Base-by-base conservation (phyloP, 225 moss, liverwort and hornwort genomes). In the Ulota crispa region DNA sequence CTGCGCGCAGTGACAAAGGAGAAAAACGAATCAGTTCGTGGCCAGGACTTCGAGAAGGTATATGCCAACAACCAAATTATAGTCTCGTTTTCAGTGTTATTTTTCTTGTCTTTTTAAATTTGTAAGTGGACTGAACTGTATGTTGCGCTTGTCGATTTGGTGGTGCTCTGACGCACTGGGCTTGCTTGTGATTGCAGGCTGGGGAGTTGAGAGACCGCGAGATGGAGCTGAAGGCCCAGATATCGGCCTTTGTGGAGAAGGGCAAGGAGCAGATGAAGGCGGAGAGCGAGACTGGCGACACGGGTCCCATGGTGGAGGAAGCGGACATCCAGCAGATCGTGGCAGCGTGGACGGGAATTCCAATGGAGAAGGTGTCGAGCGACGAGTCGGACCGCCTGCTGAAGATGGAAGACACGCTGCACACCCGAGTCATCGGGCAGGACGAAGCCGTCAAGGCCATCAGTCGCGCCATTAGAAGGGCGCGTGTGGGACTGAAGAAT, bases 1-100 rank as follows among this genome's bases (percentile, higher is more conserved):
- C 55, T 95, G 64, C 90, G 95, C 32, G 76, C 53, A 7, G 93
- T 92, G 64, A 92, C 91, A 2, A 95, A 93, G 82, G 95, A 95
- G 77, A 93, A 95, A 72, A 95, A 93, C 78, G 95, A 93, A 88
- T 89, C 93, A 52, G 95, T 95, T 16, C 91, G 95, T 54, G 90
- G 93, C 5, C 95, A 95, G 81, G 95, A 95, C 47, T 95, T 95
- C 83, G 95, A 95, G 77, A 95, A 95, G 95, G 95, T 95, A 34
- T 9, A 36, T 26, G 14, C 24, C 0, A 0, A 10, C 52, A 5
- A 21, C 21, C 0, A 0, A 18, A 4, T 5, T 5, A 26, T 5
- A 50, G 5, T 50, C 16, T 50, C 50, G 4, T 50, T 50, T 16
- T 50, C 50, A 15, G 0, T 50, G 50, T 50, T 18, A 1, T 50